Evolutionary conservation across 2,329 filamentous ascomycete genomes (phyloP).

Genomic region (Calycina marina): DNA sequence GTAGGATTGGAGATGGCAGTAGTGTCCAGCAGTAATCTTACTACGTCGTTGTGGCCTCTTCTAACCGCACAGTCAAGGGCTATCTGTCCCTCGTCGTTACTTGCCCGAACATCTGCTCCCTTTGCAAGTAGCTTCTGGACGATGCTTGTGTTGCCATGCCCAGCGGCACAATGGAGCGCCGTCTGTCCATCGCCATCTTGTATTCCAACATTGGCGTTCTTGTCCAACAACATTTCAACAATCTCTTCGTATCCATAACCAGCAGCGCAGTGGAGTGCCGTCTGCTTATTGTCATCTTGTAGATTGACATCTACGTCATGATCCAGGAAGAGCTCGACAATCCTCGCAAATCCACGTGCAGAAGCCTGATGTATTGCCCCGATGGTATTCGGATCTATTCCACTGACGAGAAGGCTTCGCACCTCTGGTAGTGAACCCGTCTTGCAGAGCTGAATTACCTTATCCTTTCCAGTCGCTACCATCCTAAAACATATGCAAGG

Average conservation of each 20-base stretch:
- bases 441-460: not conserved
- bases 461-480: not conserved
- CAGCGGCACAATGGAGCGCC: not conserved
- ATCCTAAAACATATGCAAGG: constrained; percentile 1
- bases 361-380: not conserved
- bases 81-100: not conserved
- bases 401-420: not conserved
- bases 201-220: not conserved
- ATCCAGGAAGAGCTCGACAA: not conserved
- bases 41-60: not conserved
- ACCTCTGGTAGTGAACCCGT: not conserved
- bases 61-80: not conserved
- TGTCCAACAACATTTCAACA: not conserved
- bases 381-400: not conserved
- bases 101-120: not conserved
- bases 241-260: not conserved
- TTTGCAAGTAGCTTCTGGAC: not conserved
- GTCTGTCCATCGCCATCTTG: not conserved
- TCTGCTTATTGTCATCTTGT: not conserved
- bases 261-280: not conserved
- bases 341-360: not conserved
- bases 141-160: not conserved
- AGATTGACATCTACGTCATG: not conserved
- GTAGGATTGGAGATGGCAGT: not conserved
- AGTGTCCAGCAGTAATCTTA: not conserved